Evolutionary conservation across 305 asterid genomes (phyloP).

Genomic region (Fraxinus angustifolia): DNA sequence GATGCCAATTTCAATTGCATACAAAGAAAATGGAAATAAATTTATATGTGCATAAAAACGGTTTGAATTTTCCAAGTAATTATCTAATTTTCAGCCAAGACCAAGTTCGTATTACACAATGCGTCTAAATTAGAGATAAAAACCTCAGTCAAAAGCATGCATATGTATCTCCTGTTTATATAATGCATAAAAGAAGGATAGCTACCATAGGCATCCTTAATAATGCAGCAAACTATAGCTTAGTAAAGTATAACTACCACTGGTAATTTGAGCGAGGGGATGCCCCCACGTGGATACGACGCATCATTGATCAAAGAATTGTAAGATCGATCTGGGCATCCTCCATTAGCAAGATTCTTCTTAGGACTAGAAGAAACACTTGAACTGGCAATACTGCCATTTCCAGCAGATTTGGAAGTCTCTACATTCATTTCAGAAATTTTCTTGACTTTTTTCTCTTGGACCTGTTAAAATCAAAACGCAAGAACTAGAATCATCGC

Average conservation of each 20-base stretch:
- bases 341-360: conserved; percentile 60
- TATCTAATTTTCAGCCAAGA: conserved; percentile 1
- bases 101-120: background rate
- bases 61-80: conserved; percentile 2
- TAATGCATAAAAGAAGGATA: background rate
- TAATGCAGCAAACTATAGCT: conserved; percentile 26
- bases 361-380: conserved; percentile 60
- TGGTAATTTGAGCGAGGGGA: conserved; percentile 70
- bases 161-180: background rate
- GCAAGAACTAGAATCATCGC: background rate
- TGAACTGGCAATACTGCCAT: conserved; percentile 61
- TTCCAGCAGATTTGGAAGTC: conserved; percentile 63
- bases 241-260: conserved; percentile 79
- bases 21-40: background rate
- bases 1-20: conserved; percentile 6
- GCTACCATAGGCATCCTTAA: background rate
- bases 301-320: conserved; percentile 55
- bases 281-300: conserved; percentile 64
- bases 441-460: conserved; percentile 91
- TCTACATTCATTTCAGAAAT: conserved; percentile 71
- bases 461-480: conserved; percentile 57
- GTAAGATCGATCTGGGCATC: conserved; percentile 48
- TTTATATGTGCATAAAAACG: background rate
- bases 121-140: background rate
- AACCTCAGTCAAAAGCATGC: background rate